Percentiles rank a stretch among this genome's conserved stretches.
These are phyloP conservation scores for Ceriops tagal DNA, from an alignment of 345 rosid species.

Conservation along the genomic window DNA sequence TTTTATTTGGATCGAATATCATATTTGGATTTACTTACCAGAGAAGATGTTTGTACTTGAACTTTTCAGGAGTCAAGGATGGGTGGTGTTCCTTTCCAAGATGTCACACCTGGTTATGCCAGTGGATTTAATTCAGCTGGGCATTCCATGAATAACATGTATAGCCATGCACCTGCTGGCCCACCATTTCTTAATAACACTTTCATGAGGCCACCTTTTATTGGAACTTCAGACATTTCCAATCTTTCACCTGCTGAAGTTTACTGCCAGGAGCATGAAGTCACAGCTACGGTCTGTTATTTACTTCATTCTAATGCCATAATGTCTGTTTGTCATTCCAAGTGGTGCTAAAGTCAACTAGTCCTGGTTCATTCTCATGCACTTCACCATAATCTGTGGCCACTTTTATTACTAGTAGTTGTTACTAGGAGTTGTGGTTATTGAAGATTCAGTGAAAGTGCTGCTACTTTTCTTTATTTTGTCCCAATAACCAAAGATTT, in stretches of 20 bases:
- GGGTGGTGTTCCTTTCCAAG: slow-evolving; percentile 44
- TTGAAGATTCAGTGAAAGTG: too few relatives aligned
- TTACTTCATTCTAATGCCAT: not conserved
- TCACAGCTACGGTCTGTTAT: slow-evolving; percentile 66
- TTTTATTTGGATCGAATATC: not conserved
- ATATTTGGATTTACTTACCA: not conserved
- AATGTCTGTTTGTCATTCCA: not conserved
- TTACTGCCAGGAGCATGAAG: slow-evolving; percentile 83
- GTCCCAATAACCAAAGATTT: too few relatives aligned
- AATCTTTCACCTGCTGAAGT: slow-evolving; percentile 63
- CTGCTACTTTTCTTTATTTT: too few relatives aligned
- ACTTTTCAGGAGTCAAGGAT: slow-evolving; percentile 53
- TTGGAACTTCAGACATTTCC: slow-evolving; percentile 41
- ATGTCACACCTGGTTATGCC: slow-evolving; percentile 39
- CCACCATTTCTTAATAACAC: slow-evolving; percentile 52
- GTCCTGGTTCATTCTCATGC: not conserved
- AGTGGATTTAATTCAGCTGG: slow-evolving; percentile 51
- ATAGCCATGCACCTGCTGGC: slow-evolving; percentile 34
- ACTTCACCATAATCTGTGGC: not conserved
- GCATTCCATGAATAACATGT: slow-evolving; percentile 44
- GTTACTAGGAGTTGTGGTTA: too few relatives aligned
- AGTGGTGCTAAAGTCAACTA: not conserved
- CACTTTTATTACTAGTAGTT: not conserved
- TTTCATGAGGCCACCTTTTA: slow-evolving; percentile 43
- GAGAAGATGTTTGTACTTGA: not conserved